These are phyloP conservation scores for Penicillium tannophilum DNA, from an alignment of 495 filamentous ascomycete genomes.

Conservation along the genomic window DNA sequence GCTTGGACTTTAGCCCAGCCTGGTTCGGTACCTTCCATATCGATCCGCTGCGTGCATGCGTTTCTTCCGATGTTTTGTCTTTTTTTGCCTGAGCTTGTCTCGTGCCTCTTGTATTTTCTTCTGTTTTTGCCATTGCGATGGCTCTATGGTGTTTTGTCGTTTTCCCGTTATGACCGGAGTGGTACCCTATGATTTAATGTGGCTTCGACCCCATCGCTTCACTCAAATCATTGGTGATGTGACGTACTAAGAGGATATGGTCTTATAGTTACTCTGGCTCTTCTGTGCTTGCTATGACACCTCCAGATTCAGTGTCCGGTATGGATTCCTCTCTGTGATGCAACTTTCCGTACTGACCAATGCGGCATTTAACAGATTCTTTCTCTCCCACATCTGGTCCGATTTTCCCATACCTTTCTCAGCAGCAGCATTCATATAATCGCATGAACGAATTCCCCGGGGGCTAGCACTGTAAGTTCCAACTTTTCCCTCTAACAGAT, in stretches of 20 bases:
- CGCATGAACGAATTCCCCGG: conserved; percentile 46
- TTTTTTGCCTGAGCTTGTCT: conserved; percentile 24
- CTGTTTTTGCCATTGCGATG: conserved; percentile 9
- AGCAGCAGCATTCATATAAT: conserved; percentile 38
- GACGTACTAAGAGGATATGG: conserved; percentile 28
- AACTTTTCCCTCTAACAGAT: not conserved
- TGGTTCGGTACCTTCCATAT: conserved; percentile 36
- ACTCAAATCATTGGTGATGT: conserved; percentile 18
- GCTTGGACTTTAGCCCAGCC: conserved; percentile 32
- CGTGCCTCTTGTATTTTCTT: conserved; percentile 12
- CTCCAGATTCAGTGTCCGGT: conserved; percentile 52
- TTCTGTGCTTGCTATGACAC: conserved; percentile 48
- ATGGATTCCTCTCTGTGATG: conserved; percentile 21
- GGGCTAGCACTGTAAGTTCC: conserved; percentile 47
- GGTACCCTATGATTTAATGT: conserved; percentile 10
- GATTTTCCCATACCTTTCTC: conserved; percentile 41
- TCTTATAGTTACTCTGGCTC: conserved; percentile 42
- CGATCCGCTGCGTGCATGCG: conserved; percentile 31
- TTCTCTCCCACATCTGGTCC: conserved; percentile 43
- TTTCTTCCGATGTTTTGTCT: conserved; percentile 33
- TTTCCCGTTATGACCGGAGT: conserved; percentile 1
- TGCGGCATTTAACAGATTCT: conserved; percentile 34
- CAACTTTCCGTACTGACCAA: conserved; percentile 15
- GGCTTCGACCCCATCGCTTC: conserved; percentile 3
- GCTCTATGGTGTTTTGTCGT: conserved; percentile 9